Percentiles rank a stretch among this genome's conserved stretches.
phyloP scores from a whole-genome alignment of 768 basidiomycete genomes.

The Pseudohyphozyma bogoriensis region DNA sequence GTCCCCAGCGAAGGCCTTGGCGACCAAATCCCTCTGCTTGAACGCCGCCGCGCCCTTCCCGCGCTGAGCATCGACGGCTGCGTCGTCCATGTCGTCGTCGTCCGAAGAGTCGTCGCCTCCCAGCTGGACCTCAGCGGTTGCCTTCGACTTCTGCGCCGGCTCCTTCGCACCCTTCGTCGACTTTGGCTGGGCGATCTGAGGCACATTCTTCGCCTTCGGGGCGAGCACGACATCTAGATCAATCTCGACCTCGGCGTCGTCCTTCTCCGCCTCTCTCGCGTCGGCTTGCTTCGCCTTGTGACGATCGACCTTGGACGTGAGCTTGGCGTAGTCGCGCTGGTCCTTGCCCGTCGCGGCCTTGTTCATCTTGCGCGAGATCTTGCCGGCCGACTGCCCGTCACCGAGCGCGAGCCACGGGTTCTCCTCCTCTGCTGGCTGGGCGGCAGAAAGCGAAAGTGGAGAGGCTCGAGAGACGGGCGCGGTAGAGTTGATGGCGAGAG shows the following conservation, averaged over 20 bases:
- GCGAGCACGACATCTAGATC: conserved; percentile 45
- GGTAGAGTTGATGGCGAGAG: conserved; percentile 35
- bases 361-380: conserved; percentile 59
- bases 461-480: conserved; percentile 25
- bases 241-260: conserved; percentile 75
- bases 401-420: conserved; percentile 76
- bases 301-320: conserved; percentile 23
- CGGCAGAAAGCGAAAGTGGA: conserved; percentile 27
- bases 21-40: conserved; percentile 83
- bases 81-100: conserved; percentile 37
- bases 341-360: conserved; percentile 60
- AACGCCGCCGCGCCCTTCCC: conserved; percentile 53
- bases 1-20: conserved; percentile 91
- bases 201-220: conserved; percentile 33
- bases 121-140: conserved; percentile 59
- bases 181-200: conserved; percentile 30
- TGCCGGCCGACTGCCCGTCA: conserved; percentile 35
- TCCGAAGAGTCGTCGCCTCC: conserved; percentile 46
- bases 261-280: conserved; percentile 51
- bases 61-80: conserved; percentile 36
- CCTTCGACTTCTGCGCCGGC: conserved; percentile 45
- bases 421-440: conserved; percentile 18
- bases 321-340: conserved; percentile 38
- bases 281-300: conserved; percentile 47
- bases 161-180: conserved; percentile 11